These are phyloP conservation scores for Stachybotrys echinatus DNA, from an alignment of 2,329 filamentous ascomycete genomes.

Conservation along the genomic window DNA sequence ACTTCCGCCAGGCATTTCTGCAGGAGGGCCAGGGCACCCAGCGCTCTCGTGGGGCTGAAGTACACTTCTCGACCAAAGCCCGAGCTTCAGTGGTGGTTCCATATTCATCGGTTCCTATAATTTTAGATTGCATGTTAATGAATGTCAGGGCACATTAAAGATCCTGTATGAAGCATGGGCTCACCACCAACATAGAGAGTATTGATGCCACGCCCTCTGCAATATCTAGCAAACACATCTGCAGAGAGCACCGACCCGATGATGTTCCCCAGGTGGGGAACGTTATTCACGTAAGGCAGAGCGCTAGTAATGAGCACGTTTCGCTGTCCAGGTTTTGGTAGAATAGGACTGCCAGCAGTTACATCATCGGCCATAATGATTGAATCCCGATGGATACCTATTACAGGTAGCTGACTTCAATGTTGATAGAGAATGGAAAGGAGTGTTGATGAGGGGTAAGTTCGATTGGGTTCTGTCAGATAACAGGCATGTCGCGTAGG, in stretches of 20 bases:
- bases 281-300: constrained; percentile 6
- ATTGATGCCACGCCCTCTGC: neutral
- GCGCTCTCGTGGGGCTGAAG: no score
- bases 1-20: no score
- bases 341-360: neutral
- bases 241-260: constrained; percentile 6
- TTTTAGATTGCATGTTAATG: neutral
- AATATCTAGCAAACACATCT: constrained; percentile 1
- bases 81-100: neutral
- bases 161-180: neutral
- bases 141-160: neutral
- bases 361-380: neutral
- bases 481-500: no score
- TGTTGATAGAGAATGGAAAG: neutral
- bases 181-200: neutral
- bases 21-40: no score
- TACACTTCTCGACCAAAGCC: neutral
- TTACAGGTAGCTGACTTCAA: neutral
- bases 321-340: constrained; percentile 1
- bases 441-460: neutral
- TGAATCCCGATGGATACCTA: neutral
- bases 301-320: constrained; percentile 7
- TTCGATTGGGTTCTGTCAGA: neutral
- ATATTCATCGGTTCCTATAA: neutral
- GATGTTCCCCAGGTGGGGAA: constrained; percentile 6